Base-by-base conservation (phyloP, 108 stramenopile genomes). In the Cyclotella baltica region DNA sequence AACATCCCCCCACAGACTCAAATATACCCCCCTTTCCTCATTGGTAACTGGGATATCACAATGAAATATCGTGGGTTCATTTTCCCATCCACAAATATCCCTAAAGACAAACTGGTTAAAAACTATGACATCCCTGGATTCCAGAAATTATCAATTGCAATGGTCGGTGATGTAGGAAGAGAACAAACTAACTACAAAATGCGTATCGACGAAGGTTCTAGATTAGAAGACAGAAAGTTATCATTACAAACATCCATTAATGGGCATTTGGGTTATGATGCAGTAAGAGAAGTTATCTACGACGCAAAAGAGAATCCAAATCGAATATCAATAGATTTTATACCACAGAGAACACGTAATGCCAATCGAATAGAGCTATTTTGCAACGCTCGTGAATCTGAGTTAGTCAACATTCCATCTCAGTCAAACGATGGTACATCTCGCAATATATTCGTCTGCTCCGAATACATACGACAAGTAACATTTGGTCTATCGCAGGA, bases 361-460 rank as follows among this genome's bases (percentile, higher is more conserved):
- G 93, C 93, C 11, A 90, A 94, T 70, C 86, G 93, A n/a, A 89
- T 94, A 56, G 93, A 94, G 80, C 51, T 94, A 15, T 94, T 94
- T 72, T 90, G 85, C 66, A 94, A 94, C 73, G 93, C 85, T 15
- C 81, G 93, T 2, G 93, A 92, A 55, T 88, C 89, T 1, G 90
- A 93, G 69, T 59, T 71, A 52, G 73, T 78, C 67, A 11, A 58
- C 30, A 19, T 29, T 19, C 25, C 27, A 37, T 51, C 30, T 0
- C 11, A 57, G 2, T 56, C 68, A 31, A n/a, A n/a, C n/a, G 52
- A 30, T 19, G 74, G 27, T 20, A 55, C 33, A 15, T 40, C 55
- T 55, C 55, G 55, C 16, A 62, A 65, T 37, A 76, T 87, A 48
- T 94, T 94, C 83, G 88, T 90, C 0, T 85, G 81, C 40, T 87